These are phyloP conservation scores for Hypoxylon sp. DNA, from an alignment of 2,329 filamentous ascomycete genomes.

Conservation along the genomic window DNA sequence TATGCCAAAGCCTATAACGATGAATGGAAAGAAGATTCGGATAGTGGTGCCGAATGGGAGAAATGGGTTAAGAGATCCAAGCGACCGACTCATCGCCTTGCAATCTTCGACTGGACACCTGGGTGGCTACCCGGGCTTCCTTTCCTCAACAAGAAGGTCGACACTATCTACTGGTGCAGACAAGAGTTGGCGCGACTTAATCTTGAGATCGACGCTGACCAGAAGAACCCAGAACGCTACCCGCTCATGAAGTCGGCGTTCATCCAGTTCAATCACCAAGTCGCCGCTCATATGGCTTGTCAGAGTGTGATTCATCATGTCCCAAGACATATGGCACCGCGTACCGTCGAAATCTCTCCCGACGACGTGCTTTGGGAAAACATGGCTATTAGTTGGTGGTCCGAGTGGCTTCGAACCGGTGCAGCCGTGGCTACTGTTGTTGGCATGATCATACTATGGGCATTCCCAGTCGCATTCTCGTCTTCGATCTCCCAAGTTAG, in stretches of 20 bases:
- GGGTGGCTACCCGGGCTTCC: conserved; percentile 81
- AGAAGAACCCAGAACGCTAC: conserved; percentile 83
- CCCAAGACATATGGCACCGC: conserved; percentile 91
- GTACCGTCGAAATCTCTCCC: conserved; percentile 92
- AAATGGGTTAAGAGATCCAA: conserved; percentile 83
- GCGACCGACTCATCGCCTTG: conserved; percentile 83
- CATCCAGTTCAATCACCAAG: conserved; percentile 97
- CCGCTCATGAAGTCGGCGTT: conserved; percentile 96
- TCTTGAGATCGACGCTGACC: conserved; percentile 89
- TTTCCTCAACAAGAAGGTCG: conserved; percentile 86
- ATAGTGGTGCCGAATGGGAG: conserved; percentile 77
- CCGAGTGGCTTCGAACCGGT: conserved; percentile 77
- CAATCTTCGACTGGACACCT: conserved; percentile 63
- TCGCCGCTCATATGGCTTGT: conserved; percentile 97
- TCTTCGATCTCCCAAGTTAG: conserved; percentile 82
- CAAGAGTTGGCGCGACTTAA: conserved; percentile 88
- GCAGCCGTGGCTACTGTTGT: conserved; percentile 71
- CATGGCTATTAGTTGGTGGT: conserved; percentile 96
- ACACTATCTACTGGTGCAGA: conserved; percentile 92
- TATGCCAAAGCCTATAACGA: conserved; percentile 73
- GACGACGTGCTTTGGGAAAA: conserved; percentile 97
- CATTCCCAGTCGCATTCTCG: conserved; percentile 88
- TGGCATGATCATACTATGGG: conserved; percentile 87
- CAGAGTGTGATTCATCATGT: conserved; percentile 91
- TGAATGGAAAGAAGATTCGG: conserved; percentile 64